phyloP scores from a whole-genome alignment of 2,329 filamentous ascomycete genomes.

The Cercospora sp. region DNA sequence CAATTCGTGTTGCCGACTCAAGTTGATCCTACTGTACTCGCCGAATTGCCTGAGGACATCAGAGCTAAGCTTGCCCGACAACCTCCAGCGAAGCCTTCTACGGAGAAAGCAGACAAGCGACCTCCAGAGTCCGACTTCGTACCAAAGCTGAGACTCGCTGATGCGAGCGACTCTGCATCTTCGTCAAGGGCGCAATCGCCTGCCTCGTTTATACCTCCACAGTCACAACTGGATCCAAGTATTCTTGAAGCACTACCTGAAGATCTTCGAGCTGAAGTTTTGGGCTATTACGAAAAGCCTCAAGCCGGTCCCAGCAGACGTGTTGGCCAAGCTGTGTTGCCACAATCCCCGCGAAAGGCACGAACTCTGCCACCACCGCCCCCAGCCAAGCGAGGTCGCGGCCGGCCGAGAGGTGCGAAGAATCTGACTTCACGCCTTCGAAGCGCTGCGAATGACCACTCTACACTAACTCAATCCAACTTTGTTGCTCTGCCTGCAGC shows the following conservation, averaged over 20 bases:
- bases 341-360: conserved; percentile 58
- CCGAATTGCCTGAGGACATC: conserved; percentile 81
- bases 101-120: background rate
- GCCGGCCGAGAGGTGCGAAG: conserved; percentile 30
- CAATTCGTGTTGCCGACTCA: conserved; percentile 90
- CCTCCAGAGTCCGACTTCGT: background rate
- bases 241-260: conserved; percentile 80
- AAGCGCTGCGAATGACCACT: conserved; percentile 48
- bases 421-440: conserved; percentile 47
- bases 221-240: conserved; percentile 81
- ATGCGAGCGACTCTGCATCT: conserved; percentile 29
- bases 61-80: conserved; percentile 70
- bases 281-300: conserved; percentile 64
- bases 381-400: conserved; percentile 68
- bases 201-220: conserved; percentile 51
- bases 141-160: conserved; percentile 1
- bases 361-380: conserved; percentile 54
- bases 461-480: conserved; percentile 69
- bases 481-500: conserved; percentile 53
- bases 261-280: conserved; percentile 79
- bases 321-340: conserved; percentile 39
- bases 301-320: conserved; percentile 37
- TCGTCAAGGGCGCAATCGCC: conserved; percentile 31
- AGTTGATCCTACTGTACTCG: conserved; percentile 76
- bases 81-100: background rate